Evolutionary conservation across 192 early-diverging fungal species (phyloP).

Genomic region (Dissophora globulifera): DNA sequence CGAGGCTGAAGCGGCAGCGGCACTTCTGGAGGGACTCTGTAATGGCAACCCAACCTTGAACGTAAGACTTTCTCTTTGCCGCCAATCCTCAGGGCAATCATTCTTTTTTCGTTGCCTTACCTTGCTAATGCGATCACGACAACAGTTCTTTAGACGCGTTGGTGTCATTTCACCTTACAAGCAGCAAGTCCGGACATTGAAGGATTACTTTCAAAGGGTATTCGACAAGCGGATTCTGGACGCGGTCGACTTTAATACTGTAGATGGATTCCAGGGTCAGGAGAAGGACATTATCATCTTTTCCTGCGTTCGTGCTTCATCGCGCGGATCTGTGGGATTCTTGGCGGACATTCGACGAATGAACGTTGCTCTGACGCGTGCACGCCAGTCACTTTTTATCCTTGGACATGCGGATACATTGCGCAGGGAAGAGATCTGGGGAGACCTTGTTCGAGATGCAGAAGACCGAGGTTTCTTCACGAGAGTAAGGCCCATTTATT

Average conservation of each 20-base stretch:
- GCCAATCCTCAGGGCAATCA: too few relatives aligned
- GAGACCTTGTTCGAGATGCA: conserved; percentile 76
- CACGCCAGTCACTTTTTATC: conserved; percentile 84
- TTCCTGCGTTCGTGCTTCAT: conserved; percentile 86
- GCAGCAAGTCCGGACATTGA: conserved; percentile 79
- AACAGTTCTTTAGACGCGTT: conserved; percentile 73
- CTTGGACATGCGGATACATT: conserved; percentile 78
- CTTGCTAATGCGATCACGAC: too few relatives aligned
- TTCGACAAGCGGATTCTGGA: conserved; percentile 74
- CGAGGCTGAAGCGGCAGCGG: conserved; percentile 81
- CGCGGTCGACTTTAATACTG: conserved; percentile 91
- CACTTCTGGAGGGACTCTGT: conserved; percentile 75
- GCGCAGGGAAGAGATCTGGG: conserved; percentile 73
- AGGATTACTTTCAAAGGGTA: conserved; percentile 68
- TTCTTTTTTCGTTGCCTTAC: conserved; percentile 16
- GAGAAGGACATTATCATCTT: conserved; percentile 98
- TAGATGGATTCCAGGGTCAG: conserved; percentile 98
- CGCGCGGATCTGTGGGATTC: conserved; percentile 77
- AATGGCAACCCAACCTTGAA: conserved; percentile 62
- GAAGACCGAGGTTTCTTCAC: conserved; percentile 52
- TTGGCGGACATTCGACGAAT: conserved; percentile 85
- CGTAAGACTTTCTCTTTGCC: too few relatives aligned
- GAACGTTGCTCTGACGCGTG: conserved; percentile 93
- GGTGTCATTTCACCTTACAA: conserved; percentile 96
- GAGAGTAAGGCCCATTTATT: too few relatives aligned